Evolutionary conservation across 2,329 filamentous ascomycete species (phyloP).

Genomic region (Pseudohalonectria lignicola): DNA sequence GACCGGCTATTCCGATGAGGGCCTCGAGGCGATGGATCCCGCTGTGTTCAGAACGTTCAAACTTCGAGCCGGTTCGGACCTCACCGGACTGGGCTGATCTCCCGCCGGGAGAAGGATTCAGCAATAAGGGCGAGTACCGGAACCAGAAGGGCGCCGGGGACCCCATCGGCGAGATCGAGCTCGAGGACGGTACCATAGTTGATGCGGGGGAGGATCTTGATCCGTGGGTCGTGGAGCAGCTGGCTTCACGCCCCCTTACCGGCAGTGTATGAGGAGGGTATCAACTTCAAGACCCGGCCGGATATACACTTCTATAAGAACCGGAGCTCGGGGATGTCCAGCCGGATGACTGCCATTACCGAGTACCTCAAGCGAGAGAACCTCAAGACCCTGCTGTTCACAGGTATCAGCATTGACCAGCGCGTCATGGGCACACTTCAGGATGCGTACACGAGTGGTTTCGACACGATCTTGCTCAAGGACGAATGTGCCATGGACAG

Average conservation of each 20-base stretch:
- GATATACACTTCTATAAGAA: not conserved
- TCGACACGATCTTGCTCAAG: not conserved
- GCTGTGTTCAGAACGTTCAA: not conserved
- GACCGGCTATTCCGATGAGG: not conserved
- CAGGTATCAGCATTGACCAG: not conserved
- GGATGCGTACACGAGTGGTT: not conserved
- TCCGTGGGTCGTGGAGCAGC: not conserved
- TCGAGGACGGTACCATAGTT: not conserved
- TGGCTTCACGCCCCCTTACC: not conserved
- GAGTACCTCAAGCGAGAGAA: not conserved
- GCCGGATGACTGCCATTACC: not conserved
- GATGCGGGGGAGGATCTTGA: not conserved
- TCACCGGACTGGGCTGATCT: not conserved
- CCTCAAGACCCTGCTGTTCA: not conserved
- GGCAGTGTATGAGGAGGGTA: not conserved
- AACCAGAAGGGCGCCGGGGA: not conserved
- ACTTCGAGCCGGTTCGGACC: not conserved
- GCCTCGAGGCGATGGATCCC: not conserved
- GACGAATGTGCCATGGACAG: not conserved
- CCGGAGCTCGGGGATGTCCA: not conserved
- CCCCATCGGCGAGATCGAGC: not conserved
- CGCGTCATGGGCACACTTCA: not conserved
- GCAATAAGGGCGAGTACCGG: not conserved
- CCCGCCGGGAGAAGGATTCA: not conserved
- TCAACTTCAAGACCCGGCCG: too few relatives aligned